A percentile compares a stretch with the other conserved stretches of the same genome.
Conservation (phyloP, 2,329 filamentous ascomycete genomes). For the Fusarium sambucinum region DNA sequence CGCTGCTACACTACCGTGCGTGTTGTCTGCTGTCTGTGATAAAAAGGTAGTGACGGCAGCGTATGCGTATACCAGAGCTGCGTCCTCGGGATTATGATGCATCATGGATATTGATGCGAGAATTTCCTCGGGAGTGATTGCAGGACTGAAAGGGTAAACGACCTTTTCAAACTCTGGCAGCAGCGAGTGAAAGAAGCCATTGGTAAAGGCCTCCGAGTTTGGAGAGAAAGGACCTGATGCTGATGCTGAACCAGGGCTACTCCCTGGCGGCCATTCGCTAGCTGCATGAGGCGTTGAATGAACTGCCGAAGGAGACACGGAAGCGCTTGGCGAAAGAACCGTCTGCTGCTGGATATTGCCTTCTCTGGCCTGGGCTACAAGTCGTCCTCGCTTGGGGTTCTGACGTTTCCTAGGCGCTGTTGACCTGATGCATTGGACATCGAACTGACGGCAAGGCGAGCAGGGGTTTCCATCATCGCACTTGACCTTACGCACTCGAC, state of each 20-base stretch:
- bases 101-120: conserved; percentile 35
- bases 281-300: conserved; percentile 24
- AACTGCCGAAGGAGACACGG: conserved; percentile 34
- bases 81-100: conserved; percentile 39
- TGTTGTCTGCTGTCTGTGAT: conserved; percentile 38
- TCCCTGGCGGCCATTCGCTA: conserved; percentile 32
- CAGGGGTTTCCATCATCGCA: conserved; percentile 45
- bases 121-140: conserved; percentile 38
- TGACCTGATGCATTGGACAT: conserved; percentile 40
- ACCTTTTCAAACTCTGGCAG: conserved; percentile 41
- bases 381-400: conserved; percentile 39
- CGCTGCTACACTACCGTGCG: conserved; percentile 37
- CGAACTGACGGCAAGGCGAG: conserved; percentile 39
- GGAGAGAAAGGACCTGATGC: conserved; percentile 29
- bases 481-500: conserved; percentile 46
- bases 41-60: conserved; percentile 42
- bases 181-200: conserved; percentile 34
- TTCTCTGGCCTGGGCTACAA: conserved; percentile 41
- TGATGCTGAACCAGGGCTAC: conserved; percentile 34
- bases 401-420: conserved; percentile 39
- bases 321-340: conserved; percentile 32
- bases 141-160: conserved; percentile 41
- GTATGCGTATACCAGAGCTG: conserved; percentile 40
- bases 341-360: conserved; percentile 30
- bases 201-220: conserved; percentile 32